Conservation (phyloP, 352 stramenopile genomes). For the Blastocystis sp. region DNA sequence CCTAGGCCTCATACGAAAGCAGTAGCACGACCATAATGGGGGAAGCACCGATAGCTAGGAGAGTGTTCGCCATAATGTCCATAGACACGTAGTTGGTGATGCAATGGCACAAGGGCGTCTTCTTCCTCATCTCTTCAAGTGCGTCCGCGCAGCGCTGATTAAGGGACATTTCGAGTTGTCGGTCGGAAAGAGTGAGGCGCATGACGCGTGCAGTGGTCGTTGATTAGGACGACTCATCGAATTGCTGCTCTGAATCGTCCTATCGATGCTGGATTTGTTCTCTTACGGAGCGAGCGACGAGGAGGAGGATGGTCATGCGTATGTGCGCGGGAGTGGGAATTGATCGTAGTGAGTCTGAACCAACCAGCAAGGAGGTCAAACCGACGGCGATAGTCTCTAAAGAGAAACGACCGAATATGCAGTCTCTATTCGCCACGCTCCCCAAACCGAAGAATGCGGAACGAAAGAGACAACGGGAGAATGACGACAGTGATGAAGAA, state of each 20-base stretch:
- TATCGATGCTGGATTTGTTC: constrained; percentile 46
- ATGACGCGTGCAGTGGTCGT: neutral
- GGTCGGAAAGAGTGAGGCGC: too few species aligned
- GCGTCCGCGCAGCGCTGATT: constrained; percentile 56
- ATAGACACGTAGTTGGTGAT: constrained; percentile 70
- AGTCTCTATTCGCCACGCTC: neutral
- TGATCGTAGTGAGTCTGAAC: neutral
- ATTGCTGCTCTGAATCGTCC: neutral
- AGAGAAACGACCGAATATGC: too few species aligned
- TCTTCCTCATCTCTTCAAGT: constrained; percentile 61
- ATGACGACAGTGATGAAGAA: neutral
- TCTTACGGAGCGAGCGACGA: constrained; percentile 33
- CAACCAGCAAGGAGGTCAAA: too few species aligned
- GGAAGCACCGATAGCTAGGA: constrained; percentile 65
- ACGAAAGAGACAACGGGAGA: neutral
- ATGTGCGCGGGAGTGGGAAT: neutral
- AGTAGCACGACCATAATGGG: constrained; percentile 34
- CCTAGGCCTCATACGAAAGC: constrained; percentile 15
- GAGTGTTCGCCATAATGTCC: constrained; percentile 69
- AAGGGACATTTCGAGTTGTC: neutral
- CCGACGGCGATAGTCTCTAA: too few species aligned
- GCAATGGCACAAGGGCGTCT: constrained; percentile 60
- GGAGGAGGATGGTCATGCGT: neutral
- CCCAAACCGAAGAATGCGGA: neutral
- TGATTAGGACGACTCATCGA: neutral